Base-by-base conservation (phyloP, 2,329 filamentous ascomycete genomes). In the Pseudocercospora eumusae region DNA sequence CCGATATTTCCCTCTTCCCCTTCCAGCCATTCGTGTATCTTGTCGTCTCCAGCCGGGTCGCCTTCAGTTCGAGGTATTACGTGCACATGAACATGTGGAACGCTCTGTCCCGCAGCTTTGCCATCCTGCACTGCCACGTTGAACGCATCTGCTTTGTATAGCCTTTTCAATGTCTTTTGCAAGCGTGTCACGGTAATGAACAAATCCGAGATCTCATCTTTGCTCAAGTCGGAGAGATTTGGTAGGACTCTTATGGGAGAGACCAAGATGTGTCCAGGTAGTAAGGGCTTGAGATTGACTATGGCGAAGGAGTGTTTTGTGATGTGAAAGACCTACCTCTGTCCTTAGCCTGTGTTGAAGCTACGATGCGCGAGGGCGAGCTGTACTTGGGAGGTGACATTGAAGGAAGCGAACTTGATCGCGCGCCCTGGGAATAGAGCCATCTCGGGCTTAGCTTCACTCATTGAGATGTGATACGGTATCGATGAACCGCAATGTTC, bases 41-140 rank as follows among this genome's bases (percentile, higher is more conserved):
- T 86, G 76, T 96, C 93, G 8, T 81, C 84, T 54, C 85, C 82
- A 10, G 84, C 81, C 42, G 87, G 72, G 76, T 88, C 86, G 8
- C 78, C 83, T 61, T 79, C 80, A 62, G 80, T 80, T 36, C 93
- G 81, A 20, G 93, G 93, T 58, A 97, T 93, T 54, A 97, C 85
- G 79, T 99, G 95, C 25, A 92, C 90, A 78, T 99, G 95, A 13
- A 97, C 87, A 78, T 99, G 95, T 8, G 91, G 83, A 49, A 99
- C 93, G 61, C 92, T 96, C 83, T 99, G 95, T 0, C 95, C 95
- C 0, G 95, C 92, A 63, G 92, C 91, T 31, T 82, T 80, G 20
- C 95, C 95, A 76, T 99, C 95, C 76, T 99, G 95, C n/a, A 99
- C 84, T 0, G 93, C 93, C 55, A 99, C 88, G 74, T 96, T 98